A percentile compares a stretch with the other conserved stretches of the same genome.
These are phyloP conservation scores for Russula dissimulans DNA, from an alignment of 768 basidiomycete species.

Conservation along the genomic window DNA sequence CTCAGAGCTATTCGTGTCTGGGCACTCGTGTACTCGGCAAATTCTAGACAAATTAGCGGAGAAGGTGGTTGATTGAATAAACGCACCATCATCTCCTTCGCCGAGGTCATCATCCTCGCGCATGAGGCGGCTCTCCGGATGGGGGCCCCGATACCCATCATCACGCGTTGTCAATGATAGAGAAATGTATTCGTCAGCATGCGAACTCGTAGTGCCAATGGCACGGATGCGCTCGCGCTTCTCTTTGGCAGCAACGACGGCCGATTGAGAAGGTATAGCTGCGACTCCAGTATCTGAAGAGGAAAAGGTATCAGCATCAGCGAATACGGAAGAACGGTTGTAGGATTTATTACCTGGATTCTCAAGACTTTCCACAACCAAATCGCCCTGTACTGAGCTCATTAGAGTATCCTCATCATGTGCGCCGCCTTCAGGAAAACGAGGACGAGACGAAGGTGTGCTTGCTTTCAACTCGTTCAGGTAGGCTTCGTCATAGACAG, in stretches of 20 bases:
- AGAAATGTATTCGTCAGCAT: conserved; percentile 66
- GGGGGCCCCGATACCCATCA: conserved; percentile 57
- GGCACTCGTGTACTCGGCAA: conserved; percentile 79
- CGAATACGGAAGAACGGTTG: conserved; percentile 20
- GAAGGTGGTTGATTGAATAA: background rate
- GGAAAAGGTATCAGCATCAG: background rate
- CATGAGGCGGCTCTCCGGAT: conserved; percentile 74
- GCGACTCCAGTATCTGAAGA: conserved; percentile 33
- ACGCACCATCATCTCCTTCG: conserved; percentile 78
- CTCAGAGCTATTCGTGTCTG: conserved; percentile 80
- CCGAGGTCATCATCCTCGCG: conserved; percentile 85
- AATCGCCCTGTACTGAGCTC: conserved; percentile 27
- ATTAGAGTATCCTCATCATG: conserved; percentile 45
- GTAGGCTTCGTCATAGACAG: conserved; percentile 64
- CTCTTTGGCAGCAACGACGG: conserved; percentile 65
- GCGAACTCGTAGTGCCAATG: conserved; percentile 29
- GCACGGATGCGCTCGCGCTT: conserved; percentile 60
- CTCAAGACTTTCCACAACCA: background rate
- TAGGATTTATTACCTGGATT: background rate
- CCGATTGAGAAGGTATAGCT: conserved; percentile 59
- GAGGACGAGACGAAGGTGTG: conserved; percentile 50
- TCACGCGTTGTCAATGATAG: conserved; percentile 53
- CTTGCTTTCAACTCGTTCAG: conserved; percentile 72
- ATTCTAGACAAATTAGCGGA: conserved; percentile 40
- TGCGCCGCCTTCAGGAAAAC: conserved; percentile 27